Conservation (phyloP, 2,329 filamentous ascomycete genomes). For the Ceratocystis albifundus region DNA sequence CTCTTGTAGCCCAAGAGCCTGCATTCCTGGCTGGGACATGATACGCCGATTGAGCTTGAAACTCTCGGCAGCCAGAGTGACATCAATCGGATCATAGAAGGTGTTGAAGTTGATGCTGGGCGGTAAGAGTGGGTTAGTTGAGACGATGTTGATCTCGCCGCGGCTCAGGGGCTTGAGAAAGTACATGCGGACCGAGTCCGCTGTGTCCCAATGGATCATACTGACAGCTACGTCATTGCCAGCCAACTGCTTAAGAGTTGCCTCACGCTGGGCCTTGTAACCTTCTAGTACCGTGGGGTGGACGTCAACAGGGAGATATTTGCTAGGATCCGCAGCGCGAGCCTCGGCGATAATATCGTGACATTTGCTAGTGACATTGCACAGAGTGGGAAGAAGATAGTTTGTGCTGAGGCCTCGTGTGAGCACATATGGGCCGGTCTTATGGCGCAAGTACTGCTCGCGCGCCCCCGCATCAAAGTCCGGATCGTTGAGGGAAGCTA, state of each 20-base stretch:
- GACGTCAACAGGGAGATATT: constrained; percentile 30
- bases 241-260: constrained; percentile 29
- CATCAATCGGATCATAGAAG: constrained; percentile 32
- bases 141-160: constrained; percentile 33
- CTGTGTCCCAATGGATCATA: constrained; percentile 30
- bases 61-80: constrained; percentile 28
- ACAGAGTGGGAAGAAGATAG: constrained; percentile 30
- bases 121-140: constrained; percentile 29
- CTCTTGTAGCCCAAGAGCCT: constrained; percentile 28
- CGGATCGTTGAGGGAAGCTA: constrained; percentile 25
- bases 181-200: constrained; percentile 28
- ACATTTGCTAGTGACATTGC: constrained; percentile 29
- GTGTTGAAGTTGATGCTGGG: constrained; percentile 33
- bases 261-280: constrained; percentile 31
- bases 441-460: constrained; percentile 28
- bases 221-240: constrained; percentile 27
- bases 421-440: constrained; percentile 29
- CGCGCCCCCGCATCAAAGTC: constrained; percentile 30
- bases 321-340: constrained; percentile 29
- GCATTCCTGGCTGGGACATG: constrained; percentile 29
- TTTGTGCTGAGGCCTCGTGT: constrained; percentile 27
- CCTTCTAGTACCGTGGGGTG: constrained; percentile 32
- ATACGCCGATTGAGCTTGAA: constrained; percentile 31
- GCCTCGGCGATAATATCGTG: constrained; percentile 27
- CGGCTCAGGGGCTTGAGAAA: constrained; percentile 33